phyloP scores from a whole-genome alignment of 805 yeast genomes.

The Candida peoriensis region DNA sequence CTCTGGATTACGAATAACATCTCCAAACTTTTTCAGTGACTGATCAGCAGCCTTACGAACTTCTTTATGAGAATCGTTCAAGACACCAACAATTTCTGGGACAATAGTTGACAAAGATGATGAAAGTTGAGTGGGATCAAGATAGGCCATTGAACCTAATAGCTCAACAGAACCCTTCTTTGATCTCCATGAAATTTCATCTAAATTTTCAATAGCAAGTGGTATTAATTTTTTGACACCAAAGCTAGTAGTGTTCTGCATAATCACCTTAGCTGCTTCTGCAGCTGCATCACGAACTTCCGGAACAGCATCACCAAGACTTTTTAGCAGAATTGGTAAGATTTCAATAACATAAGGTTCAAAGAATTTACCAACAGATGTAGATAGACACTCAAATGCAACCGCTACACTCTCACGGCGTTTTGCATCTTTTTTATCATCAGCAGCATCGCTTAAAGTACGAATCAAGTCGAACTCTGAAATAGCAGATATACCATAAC shows the following conservation, averaged over 20 bases:
- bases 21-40: constrained; percentile 87
- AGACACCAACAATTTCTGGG: constrained; percentile 93
- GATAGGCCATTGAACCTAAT: constrained; percentile 95
- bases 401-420: constrained; percentile 85
- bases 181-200: constrained; percentile 91
- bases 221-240: constrained; percentile 93
- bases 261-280: constrained; percentile 78
- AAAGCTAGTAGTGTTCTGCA: constrained; percentile 86
- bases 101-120: constrained; percentile 84
- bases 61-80: constrained; percentile 94
- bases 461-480: constrained; percentile 75
- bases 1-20: constrained; percentile 95
- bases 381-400: constrained; percentile 81
- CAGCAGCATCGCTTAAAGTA: constrained; percentile 73
- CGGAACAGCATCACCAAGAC: constrained; percentile 77
- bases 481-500: constrained; percentile 77
- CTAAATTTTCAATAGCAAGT: constrained; percentile 76
- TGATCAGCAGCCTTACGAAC: constrained; percentile 93
- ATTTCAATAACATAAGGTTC: constrained; percentile 94
- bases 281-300: constrained; percentile 91
- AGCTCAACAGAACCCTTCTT: constrained; percentile 96
- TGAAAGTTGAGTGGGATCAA: constrained; percentile 91
- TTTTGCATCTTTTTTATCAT: constrained; percentile 70
- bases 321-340: constrained; percentile 72
- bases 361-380: constrained; percentile 66